phyloP scores from a whole-genome alignment of 305 asterid species.

The Euphrasia arctica region DNA sequence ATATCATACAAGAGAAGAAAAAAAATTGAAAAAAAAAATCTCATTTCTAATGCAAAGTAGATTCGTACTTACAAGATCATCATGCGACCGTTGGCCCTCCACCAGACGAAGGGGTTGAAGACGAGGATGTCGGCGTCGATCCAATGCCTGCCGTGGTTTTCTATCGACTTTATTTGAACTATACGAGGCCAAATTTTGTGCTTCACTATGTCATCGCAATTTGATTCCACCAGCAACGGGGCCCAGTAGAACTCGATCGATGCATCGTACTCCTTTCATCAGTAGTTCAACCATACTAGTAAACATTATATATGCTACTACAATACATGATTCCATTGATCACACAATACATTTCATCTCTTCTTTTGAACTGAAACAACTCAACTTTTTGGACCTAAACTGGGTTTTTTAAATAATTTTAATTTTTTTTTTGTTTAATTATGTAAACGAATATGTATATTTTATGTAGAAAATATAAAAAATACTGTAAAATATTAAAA shows the following conservation, averaged over 20 bases:
- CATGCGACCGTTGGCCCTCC: neutral
- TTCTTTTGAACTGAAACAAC: no score
- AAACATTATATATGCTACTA: no score
- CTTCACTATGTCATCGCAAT: constrained; percentile 44
- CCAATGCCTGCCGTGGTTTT: constrained; percentile 1
- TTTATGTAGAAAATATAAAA: no score
- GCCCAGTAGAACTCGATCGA: constrained; percentile 72
- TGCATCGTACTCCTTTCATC: constrained; percentile 57
- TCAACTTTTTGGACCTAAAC: no score
- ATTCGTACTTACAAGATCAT: neutral
- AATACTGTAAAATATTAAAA: no score
- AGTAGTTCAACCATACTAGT: neutral
- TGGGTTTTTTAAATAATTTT: no score
- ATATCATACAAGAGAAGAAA: neutral
- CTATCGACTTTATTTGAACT: constrained; percentile 30
- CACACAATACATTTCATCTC: no score
- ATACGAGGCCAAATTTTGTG: constrained; percentile 34
- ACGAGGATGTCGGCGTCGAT: neutral
- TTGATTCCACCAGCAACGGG: constrained; percentile 75
- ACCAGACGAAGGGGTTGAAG: constrained; percentile 2
- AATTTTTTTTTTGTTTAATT: no score
- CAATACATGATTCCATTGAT: no score
- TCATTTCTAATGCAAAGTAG: neutral
- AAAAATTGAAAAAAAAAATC: neutral
- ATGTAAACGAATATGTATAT: no score